Evolutionary conservation across 2,329 filamentous ascomycete species (phyloP), one percentile per base, ranked within the genome.

Genomic region (Scleromitrula shiraiana): DNA sequence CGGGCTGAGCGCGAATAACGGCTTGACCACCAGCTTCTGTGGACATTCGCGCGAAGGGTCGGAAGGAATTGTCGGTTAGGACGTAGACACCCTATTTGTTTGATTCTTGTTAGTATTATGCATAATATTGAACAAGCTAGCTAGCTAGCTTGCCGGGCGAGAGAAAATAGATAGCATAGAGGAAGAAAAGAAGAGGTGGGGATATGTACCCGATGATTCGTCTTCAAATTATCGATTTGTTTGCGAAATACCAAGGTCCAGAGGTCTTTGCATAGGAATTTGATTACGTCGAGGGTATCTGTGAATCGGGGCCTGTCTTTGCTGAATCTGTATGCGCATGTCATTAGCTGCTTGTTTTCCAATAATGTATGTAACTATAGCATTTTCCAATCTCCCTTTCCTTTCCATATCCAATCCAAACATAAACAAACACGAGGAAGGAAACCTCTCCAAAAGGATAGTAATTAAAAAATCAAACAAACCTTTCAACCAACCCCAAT

Each of bases 201-300:
- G 17, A 37, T 47, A 58, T 74, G 15, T 70, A 88, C 85, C 59
- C 93, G 75, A 65, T 98, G 93, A 64, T 98, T 98, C 7, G 93
- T 98, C 70, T 98, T 98, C 39, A 98, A 75, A 65, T 98, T 98
- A 68, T 98, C 93, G 62, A 98, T 88, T 67, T 97, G 94, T 69
- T 98, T 98, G 64, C 87, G 78, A 68, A 96, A 98, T 14, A 96
- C 79, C 17, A 97, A 75, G 27, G 82, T 89, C 93, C 93, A 98
- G 37, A 98, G 75, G 66, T 98, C 93, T 72, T 98, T 98, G 78
- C 93, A 98, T 41, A 98, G 75, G 63, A 98, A 97, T 67, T 98
- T 98, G 65, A 98, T 98, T 41, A 90, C 85, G 64, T 97, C 93
- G 35, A 98, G 79, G 4, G 90, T 90, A 59, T 95, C 89, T 53